Evolutionary conservation across 345 rosid genomes (phyloP).

Genomic region (Noccaea bulbosa): DNA sequence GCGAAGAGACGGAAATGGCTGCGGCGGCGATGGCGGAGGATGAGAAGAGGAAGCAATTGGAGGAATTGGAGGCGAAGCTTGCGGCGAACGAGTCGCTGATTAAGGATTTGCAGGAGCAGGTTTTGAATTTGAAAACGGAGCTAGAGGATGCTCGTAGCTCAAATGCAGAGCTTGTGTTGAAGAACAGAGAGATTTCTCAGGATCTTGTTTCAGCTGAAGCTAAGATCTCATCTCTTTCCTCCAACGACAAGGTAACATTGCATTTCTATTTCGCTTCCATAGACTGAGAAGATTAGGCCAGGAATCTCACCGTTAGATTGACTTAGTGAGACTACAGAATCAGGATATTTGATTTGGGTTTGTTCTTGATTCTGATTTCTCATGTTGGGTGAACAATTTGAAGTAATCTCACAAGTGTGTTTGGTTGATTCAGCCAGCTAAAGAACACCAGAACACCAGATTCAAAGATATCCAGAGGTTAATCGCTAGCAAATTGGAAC

Average conservation of each 20-base stretch:
- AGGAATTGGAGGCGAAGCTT: conserved; percentile 57
- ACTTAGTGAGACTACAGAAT: conserved; percentile 8
- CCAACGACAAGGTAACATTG: conserved; percentile 48
- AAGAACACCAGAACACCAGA: conserved; percentile 54
- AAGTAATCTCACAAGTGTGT: conserved; percentile 27
- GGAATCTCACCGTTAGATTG: conserved; percentile 4
- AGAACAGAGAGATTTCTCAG: conserved; percentile 61
- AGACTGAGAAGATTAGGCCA: conserved; percentile 10
- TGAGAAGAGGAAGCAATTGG: conserved; percentile 47
- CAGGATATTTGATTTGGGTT: neutral
- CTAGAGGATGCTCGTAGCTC: conserved; percentile 58
- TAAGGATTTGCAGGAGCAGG: conserved; percentile 62
- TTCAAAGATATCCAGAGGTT: conserved; percentile 78
- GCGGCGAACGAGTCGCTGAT: conserved; percentile 55
- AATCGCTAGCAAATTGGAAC: conserved; percentile 70
- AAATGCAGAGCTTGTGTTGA: conserved; percentile 56
- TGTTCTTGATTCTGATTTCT: conserved; percentile 4
- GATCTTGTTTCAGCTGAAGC: conserved; percentile 70
- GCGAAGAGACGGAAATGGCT: conserved; percentile 33
- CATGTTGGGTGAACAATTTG: conserved; percentile 1
- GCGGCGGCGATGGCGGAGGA: conserved; percentile 31
- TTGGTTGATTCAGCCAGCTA: conserved; percentile 46
- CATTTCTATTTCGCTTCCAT: neutral
- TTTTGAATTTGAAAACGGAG: conserved; percentile 58
- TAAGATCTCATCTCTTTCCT: conserved; percentile 55